These are phyloP conservation scores for Agaricus blazei DNA, from an alignment of 768 basidiomycete species.

Conservation along the genomic window DNA sequence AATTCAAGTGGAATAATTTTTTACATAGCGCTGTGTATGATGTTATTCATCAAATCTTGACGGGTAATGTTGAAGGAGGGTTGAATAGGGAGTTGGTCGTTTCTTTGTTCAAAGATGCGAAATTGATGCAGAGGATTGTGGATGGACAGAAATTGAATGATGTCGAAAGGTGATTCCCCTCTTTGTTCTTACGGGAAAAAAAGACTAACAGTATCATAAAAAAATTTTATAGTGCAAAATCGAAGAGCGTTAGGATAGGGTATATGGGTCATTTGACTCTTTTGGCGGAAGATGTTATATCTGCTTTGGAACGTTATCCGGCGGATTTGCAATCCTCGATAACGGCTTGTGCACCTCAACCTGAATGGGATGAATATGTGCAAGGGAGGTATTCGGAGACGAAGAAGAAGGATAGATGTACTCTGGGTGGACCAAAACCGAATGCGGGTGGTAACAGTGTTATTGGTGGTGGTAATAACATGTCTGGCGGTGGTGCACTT, in stretches of 20 bases:
- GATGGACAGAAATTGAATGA: constrained; percentile 83
- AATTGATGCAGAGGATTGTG: constrained; percentile 79
- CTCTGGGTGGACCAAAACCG: constrained; percentile 86
- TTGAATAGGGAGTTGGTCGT: constrained; percentile 82
- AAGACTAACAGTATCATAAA: neutral
- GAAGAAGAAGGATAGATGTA: constrained; percentile 70
- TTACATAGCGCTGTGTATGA: constrained; percentile 96
- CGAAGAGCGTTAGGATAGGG: constrained; percentile 77
- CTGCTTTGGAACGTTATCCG: constrained; percentile 84
- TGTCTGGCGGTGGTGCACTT: constrained; percentile 11
- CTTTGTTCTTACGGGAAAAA: neutral
- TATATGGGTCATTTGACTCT: constrained; percentile 97
- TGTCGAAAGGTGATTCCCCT: constrained; percentile 48
- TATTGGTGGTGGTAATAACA: constrained; percentile 13
- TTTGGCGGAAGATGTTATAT: constrained; percentile 92
- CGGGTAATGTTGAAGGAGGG: constrained; percentile 78
- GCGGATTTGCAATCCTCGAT: constrained; percentile 57
- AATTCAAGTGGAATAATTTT: constrained; percentile 97
- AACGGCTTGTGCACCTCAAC: constrained; percentile 68
- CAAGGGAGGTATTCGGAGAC: constrained; percentile 82
- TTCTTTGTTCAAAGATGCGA: constrained; percentile 82
- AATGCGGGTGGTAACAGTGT: constrained; percentile 27
- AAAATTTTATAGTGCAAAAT: constrained; percentile 45
- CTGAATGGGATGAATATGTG: constrained; percentile 87
- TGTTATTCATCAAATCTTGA: constrained; percentile 90